Percentiles rank a stretch among this genome's conserved stretches.
These are phyloP conservation scores for Aspergillus bombycis DNA, from an alignment of 2,329 filamentous ascomycete genomes.

Conservation along the genomic window DNA sequence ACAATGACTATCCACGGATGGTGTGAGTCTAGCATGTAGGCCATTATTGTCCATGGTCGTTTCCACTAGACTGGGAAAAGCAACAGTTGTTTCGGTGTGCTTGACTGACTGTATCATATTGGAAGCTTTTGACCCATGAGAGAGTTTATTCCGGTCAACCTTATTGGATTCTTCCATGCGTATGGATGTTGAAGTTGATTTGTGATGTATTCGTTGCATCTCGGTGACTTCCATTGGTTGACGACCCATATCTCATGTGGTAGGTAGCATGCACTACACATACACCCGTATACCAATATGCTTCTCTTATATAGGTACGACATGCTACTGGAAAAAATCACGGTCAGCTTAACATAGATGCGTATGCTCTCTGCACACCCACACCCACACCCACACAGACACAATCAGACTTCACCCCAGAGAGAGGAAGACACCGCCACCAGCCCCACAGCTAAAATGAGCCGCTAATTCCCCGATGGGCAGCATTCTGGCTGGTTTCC, in stretches of 20 bases:
- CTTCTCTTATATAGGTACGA: neutral
- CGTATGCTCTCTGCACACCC: neutral
- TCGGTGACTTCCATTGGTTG: neutral
- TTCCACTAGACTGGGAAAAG: neutral
- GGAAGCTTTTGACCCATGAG: neutral
- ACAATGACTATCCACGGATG: neutral
- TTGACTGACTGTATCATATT: neutral
- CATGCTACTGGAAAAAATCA: neutral
- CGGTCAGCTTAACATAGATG: neutral
- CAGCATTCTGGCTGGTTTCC: neutral
- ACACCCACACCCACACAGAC: neutral
- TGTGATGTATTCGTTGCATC: neutral
- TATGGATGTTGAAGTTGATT: neutral
- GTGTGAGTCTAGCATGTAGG: neutral
- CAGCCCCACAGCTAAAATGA: neutral
- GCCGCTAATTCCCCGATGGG: neutral
- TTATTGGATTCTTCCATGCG: neutral
- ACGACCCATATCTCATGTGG: neutral
- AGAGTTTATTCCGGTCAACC: conserved; percentile 3
- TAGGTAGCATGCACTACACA: neutral
- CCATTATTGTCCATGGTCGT: neutral
- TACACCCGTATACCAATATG: neutral
- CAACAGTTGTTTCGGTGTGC: neutral
- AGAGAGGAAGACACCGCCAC: neutral
- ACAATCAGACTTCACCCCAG: neutral